These are phyloP conservation scores for Fonsecaea multimorphosa DNA, from an alignment of 2,329 filamentous ascomycete species.

Conservation along the genomic window DNA sequence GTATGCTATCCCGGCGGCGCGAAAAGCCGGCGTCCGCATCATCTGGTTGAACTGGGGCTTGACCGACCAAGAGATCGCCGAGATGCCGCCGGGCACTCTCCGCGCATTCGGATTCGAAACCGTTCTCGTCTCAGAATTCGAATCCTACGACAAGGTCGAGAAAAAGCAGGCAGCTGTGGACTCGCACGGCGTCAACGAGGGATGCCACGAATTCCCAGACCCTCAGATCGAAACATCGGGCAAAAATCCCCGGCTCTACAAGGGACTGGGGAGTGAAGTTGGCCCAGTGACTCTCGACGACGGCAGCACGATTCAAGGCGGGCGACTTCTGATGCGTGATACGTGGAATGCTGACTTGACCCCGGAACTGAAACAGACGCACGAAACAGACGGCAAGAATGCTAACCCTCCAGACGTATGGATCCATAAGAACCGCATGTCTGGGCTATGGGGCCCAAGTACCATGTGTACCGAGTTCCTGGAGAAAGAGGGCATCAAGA, in stretches of 20 bases:
- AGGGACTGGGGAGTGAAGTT: slow-evolving; percentile 57
- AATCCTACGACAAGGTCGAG: slow-evolving; percentile 24
- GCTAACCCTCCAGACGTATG: slow-evolving; percentile 53
- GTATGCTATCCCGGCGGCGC: slow-evolving; percentile 55
- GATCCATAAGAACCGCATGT: slow-evolving; percentile 65
- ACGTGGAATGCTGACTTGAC: slow-evolving; percentile 64
- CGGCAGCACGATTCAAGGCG: slow-evolving; percentile 36
- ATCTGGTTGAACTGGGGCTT: slow-evolving; percentile 66
- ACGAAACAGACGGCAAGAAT: slow-evolving; percentile 41
- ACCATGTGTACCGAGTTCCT: slow-evolving; percentile 55
- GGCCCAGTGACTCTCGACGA: slow-evolving; percentile 47
- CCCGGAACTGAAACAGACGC: slow-evolving; percentile 51
- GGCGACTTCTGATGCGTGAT: slow-evolving; percentile 57
- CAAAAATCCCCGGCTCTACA: slow-evolving; percentile 42
- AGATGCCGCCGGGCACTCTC: slow-evolving; percentile 58
- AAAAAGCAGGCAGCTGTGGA: slow-evolving; percentile 37
- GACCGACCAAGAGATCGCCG: slow-evolving; percentile 56
- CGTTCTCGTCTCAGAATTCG: slow-evolving; percentile 39
- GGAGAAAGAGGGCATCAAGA: slow-evolving; percentile 50
- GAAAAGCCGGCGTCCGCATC: slow-evolving; percentile 57
- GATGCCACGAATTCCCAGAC: slow-evolving; percentile 30
- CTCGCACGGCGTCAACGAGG: slow-evolving; percentile 39
- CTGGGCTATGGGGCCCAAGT: slow-evolving; percentile 59
- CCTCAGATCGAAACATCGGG: slow-evolving; percentile 33
- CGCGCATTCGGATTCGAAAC: slow-evolving; percentile 56